phyloP scores from a whole-genome alignment of 768 basidiomycete species.

The Xanthoconium purpureum region DNA sequence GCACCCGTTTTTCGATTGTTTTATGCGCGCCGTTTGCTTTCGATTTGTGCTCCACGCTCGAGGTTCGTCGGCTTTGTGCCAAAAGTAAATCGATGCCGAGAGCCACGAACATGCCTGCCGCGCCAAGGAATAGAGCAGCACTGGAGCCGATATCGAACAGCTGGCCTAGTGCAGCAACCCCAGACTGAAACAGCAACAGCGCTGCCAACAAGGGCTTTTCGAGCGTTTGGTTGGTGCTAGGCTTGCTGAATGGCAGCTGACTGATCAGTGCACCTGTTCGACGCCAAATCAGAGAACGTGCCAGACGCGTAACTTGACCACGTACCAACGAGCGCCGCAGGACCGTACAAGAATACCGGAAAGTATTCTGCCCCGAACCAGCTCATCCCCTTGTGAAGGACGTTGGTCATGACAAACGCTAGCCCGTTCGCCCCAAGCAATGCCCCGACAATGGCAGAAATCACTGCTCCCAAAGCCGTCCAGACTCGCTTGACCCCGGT shows the following conservation, averaged over 20 bases:
- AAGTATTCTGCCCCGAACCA: conserved; percentile 80
- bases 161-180: conserved; percentile 59
- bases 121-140: conserved; percentile 66
- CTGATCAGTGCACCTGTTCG: conserved; percentile 56
- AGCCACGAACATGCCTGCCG: conserved; percentile 52
- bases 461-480: conserved; percentile 46
- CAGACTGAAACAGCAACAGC: conserved; percentile 57
- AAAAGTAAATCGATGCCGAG: conserved; percentile 52
- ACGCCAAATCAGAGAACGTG: not conserved
- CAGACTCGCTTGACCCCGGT: conserved; percentile 30
- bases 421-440: conserved; percentile 64
- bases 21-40: conserved; percentile 3
- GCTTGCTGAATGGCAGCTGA: conserved; percentile 51
- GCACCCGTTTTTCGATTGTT: not conserved
- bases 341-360: conserved; percentile 67
- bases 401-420: conserved; percentile 63
- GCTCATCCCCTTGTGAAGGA: conserved; percentile 69
- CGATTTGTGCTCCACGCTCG: not conserved
- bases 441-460: conserved; percentile 52
- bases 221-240: conserved; percentile 28
- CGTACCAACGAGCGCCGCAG: conserved; percentile 69
- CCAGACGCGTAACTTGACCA: conserved; percentile 1
- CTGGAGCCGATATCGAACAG: conserved; percentile 70
- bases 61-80: conserved; percentile 22
- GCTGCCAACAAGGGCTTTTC: conserved; percentile 66